A percentile compares a stretch with the other conserved stretches of the same genome.
phyloP scores from a whole-genome alignment of 495 filamentous ascomycete species.

The Cladorrhinum samala region DNA sequence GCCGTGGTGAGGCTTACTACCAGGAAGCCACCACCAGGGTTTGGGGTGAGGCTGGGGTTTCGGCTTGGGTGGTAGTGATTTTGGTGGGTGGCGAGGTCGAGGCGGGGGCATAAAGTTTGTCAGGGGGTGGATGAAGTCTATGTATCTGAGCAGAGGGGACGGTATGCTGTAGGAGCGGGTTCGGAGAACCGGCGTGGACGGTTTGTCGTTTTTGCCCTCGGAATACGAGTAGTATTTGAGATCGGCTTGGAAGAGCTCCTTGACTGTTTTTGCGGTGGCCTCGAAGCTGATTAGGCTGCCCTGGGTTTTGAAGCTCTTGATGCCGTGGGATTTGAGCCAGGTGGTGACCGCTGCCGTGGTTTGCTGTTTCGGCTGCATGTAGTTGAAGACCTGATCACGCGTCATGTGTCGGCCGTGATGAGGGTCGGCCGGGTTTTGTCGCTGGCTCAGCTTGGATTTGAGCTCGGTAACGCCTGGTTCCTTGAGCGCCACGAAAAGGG shows the following conservation, averaged over 20 bases:
- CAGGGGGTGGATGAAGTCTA: constrained; percentile 39
- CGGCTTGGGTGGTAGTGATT: constrained; percentile 2
- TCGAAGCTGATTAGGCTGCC: constrained; percentile 30
- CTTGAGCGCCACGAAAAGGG: constrained; percentile 31
- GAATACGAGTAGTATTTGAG: constrained; percentile 32
- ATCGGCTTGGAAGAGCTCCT: constrained; percentile 34
- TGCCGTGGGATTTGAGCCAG: constrained; percentile 31
- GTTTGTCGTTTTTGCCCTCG: constrained; percentile 4
- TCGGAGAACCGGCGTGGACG: constrained; percentile 23
- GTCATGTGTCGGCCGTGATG: constrained; percentile 28
- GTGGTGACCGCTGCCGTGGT: constrained; percentile 19
- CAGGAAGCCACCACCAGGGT: background rate
- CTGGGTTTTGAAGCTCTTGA: constrained; percentile 21
- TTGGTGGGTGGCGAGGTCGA: background rate
- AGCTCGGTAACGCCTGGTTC: constrained; percentile 32
- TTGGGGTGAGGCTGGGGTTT: background rate
- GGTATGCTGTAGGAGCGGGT: constrained; percentile 45
- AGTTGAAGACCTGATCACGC: constrained; percentile 24
- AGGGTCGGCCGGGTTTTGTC: constrained; percentile 7
- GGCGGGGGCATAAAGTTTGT: constrained; percentile 38
- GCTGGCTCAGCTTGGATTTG: constrained; percentile 25
- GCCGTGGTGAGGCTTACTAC: background rate
- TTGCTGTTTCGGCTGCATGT: constrained; percentile 21
- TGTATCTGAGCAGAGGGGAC: constrained; percentile 30
- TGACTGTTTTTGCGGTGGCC: constrained; percentile 25